phyloP scores from a whole-genome alignment of 305 asterid species.

The Rubia peregrina region DNA sequence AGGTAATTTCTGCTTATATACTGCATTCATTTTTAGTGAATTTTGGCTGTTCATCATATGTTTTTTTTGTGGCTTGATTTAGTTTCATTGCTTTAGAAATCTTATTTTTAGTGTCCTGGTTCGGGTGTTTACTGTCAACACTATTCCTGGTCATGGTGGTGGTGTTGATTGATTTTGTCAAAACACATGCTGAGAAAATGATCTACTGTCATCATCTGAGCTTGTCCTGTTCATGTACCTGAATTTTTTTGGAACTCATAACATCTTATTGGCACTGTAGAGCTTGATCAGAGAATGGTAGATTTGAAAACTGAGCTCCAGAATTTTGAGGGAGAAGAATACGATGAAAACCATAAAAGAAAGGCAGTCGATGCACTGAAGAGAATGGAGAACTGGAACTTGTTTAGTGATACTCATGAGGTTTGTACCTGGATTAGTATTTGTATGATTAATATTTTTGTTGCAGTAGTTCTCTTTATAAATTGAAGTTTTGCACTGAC shows the following conservation, averaged over 20 bases:
- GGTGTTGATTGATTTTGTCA: not conserved
- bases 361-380: conserved; percentile 87
- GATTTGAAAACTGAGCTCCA: conserved; percentile 88
- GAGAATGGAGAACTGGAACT: conserved; percentile 98
- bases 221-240: conserved; percentile 3
- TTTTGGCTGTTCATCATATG: not conserved
- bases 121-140: not conserved
- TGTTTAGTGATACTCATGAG: conserved; percentile 76
- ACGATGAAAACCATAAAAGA: conserved; percentile 63
- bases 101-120: not conserved
- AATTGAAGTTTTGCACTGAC: not conserved
- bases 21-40: not conserved
- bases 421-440: conserved; percentile 30
- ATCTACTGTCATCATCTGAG: not conserved
- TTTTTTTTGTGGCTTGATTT: not conserved
- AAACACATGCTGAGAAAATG: not conserved
- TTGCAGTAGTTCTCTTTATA: not conserved
- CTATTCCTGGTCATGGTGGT: not conserved
- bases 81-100: not conserved
- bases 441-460: not conserved
- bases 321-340: conserved; percentile 69
- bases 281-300: conserved; percentile 95
- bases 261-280: conserved; percentile 31
- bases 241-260: not conserved
- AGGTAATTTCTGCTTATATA: conserved; percentile 41